Evolutionary conservation across 228 moss, liverwort and hornwort species (phyloP), one percentile per base, ranked within the genome.

Genomic region (Sphagnum fallax): DNA sequence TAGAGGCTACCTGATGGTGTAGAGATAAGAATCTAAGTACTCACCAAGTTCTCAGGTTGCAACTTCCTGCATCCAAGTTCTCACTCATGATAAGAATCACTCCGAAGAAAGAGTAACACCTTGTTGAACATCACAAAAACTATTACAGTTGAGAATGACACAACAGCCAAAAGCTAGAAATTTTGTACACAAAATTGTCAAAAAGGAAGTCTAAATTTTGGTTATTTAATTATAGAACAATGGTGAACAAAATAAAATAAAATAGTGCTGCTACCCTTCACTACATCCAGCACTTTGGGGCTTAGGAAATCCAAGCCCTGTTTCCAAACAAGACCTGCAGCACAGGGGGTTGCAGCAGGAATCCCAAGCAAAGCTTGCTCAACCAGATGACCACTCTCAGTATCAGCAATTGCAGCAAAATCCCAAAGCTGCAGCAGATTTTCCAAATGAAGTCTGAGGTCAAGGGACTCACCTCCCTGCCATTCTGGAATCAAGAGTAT

Each of bases 1-100:
- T 85, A 95, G 96, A 78, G 75, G 53, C 71, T 97, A 55, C 93
- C 93, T 13, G 93, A 89, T 60, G 97, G 91, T 69, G 91, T 91
- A 67, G 75, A 81, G 69, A 67, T 97, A 16, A 82, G 97, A 82
- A 32, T 32, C 32, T 32, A 32, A 32, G 32, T 32, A 32, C 32
- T 32, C 32, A 32, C 32, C 32, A 32, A 32, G 32, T 32, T 32
- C 32, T 1, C 32, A 32, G 2, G 32, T 32, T 32, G 2, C 32
- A 32, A 32, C 32, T 32, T 32, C 32, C 32, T 32, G 32, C 2
- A 32, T 32, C 32, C 32, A 32, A 32, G 32, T 32, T 32, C 32
- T 32, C 32, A 32, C 32, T 32, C 32, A 32, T 32, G 32, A 32
- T 32, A 32, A 32, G 32, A 32, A 32, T 32, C 32, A 32, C 32